phyloP scores from a whole-genome alignment of 306 rosid genomes.

The Canavalia gladiata region DNA sequence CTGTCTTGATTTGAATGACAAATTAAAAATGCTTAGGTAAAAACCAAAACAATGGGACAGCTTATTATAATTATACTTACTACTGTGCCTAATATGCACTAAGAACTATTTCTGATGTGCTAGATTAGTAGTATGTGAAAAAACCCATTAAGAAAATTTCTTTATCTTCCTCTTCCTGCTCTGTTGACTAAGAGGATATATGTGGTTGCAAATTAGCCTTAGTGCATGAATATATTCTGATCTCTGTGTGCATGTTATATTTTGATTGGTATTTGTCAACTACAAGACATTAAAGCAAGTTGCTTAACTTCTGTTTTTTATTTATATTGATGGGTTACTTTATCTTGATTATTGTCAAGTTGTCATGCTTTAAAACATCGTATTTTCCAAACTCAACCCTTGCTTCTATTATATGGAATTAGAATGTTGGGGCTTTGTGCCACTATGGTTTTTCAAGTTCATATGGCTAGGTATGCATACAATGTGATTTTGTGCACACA shows the following conservation, averaged over 20 bases:
- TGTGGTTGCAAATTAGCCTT: neutral
- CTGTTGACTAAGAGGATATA: neutral
- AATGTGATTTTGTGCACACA: conserved; percentile 10
- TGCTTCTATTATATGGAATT: neutral
- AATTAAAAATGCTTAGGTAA: neutral
- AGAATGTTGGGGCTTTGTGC: neutral
- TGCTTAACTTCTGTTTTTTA: neutral
- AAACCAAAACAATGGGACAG: neutral
- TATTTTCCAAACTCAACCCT: neutral
- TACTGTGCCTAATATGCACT: neutral
- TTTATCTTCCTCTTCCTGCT: neutral
- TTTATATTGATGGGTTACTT: neutral
- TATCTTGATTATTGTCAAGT: neutral
- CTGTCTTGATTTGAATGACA: conserved; percentile 13
- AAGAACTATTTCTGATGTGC: conserved; percentile 7
- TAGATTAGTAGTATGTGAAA: conserved; percentile 6
- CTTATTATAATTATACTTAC: neutral
- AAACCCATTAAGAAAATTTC: neutral
- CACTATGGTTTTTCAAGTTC: neutral
- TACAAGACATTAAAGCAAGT: neutral
- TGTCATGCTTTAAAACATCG: conserved; percentile 1
- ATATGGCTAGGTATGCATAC: neutral
- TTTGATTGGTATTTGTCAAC: neutral
- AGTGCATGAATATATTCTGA: neutral
- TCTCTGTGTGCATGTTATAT: neutral